phyloP scores from a whole-genome alignment of 441 rosid species.

The Erodium moschatum region DNA sequence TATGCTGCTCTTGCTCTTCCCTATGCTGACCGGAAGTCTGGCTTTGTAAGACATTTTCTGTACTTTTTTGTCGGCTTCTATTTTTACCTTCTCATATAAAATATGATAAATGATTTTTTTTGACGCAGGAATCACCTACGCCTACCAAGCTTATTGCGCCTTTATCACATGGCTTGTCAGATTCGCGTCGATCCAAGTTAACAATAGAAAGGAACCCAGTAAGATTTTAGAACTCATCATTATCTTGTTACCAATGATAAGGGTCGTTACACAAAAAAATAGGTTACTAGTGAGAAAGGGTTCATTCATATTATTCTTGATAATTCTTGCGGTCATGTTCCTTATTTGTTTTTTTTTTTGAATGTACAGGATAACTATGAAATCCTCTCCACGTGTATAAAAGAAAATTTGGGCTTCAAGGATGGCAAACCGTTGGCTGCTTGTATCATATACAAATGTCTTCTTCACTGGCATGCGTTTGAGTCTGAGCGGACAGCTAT shows the following conservation, averaged over 20 bases:
- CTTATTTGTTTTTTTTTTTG: conserved; percentile 4
- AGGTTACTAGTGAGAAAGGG: no score
- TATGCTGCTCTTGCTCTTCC: conserved; percentile 44
- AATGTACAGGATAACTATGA: conserved; percentile 72
- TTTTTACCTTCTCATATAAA: not conserved
- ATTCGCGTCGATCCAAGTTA: conserved; percentile 68
- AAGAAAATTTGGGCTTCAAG: conserved; percentile 70
- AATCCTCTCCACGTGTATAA: conserved; percentile 75
- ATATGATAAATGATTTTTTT: conserved; percentile 6
- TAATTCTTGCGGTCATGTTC: not conserved
- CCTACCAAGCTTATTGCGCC: conserved; percentile 72
- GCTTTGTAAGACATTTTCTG: conserved; percentile 50
- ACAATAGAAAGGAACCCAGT: conserved; percentile 87
- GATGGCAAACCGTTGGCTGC: conserved; percentile 86
- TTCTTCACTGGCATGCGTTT: conserved; percentile 90
- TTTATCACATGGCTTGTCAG: conserved; percentile 56
- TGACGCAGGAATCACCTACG: conserved; percentile 77
- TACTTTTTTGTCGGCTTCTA: not conserved
- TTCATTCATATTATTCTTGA: not conserved
- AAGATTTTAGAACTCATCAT: conserved; percentile 8
- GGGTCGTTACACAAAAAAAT: not conserved
- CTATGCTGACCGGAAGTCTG: conserved; percentile 46
- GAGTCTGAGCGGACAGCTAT: conserved; percentile 88
- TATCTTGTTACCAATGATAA: conserved; percentile 1
- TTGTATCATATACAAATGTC: conserved; percentile 80